A percentile compares a stretch with the other conserved stretches of the same genome.
phyloP scores from a whole-genome alignment of 1,139 yeast species.

The Suhomyces taliae region DNA sequence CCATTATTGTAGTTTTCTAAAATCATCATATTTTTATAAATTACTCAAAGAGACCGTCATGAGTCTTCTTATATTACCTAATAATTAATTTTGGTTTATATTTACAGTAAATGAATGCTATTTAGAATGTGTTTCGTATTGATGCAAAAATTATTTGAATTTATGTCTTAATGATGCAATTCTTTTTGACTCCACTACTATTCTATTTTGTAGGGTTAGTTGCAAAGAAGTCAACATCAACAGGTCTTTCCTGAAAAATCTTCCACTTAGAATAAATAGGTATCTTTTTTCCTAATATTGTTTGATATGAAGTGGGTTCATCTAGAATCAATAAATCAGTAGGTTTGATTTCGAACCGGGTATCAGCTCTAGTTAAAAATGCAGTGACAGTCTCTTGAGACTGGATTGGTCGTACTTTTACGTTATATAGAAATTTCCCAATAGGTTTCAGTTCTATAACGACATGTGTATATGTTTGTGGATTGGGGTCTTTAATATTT shows the following conservation, averaged over 20 bases:
- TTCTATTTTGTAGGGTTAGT: not conserved
- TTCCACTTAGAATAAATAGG: conserved; percentile 14
- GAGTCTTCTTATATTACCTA: too few relatives aligned
- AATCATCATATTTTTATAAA: too few relatives aligned
- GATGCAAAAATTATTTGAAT: too few relatives aligned
- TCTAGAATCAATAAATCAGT: conserved; percentile 8
- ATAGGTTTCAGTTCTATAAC: conserved; percentile 12
- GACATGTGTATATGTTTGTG: conserved; percentile 19
- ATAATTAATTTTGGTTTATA: too few relatives aligned
- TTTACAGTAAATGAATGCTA: too few relatives aligned
- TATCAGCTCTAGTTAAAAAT: conserved; percentile 21
- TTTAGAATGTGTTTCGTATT: too few relatives aligned
- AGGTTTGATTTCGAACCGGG: conserved; percentile 11
- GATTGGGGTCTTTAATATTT: not conserved
- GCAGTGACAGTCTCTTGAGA: conserved; percentile 4
- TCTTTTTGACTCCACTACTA: too few relatives aligned
- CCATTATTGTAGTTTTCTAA: too few relatives aligned
- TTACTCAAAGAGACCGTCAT: too few relatives aligned
- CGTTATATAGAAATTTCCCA: conserved; percentile 25
- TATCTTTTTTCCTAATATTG: conserved; percentile 3
- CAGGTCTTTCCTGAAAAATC: conserved; percentile 5
- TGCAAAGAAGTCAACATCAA: conserved; percentile 7
- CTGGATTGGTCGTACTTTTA: conserved; percentile 9
- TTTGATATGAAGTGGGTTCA: conserved; percentile 1
- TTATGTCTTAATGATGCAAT: too few relatives aligned